Percentiles rank a stretch among this genome's conserved stretches.
Conservation (phyloP, 2,329 filamentous ascomycete genomes). For the Aspergillus novoparasiticus region DNA sequence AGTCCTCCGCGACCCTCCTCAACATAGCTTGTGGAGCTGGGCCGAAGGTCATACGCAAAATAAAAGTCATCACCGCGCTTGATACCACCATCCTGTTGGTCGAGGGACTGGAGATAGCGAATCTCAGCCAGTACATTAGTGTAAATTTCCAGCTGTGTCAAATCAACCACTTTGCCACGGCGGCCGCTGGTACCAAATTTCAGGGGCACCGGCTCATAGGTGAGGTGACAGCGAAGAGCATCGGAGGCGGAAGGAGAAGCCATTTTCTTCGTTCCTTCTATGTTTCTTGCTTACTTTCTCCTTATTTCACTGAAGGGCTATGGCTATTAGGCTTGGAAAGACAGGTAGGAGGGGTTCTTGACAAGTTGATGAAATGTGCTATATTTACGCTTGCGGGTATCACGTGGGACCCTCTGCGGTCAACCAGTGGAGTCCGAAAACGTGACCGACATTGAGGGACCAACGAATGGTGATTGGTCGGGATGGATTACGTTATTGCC, state of each 20-base stretch:
- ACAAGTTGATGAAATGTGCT: neutral
- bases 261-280: neutral
- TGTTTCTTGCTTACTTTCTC: neutral
- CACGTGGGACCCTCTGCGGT: neutral
- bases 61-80: slow-evolving; percentile 35
- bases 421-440: neutral
- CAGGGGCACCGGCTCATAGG: slow-evolving; percentile 31
- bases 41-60: slow-evolving; percentile 35
- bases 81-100: slow-evolving; percentile 31
- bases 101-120: slow-evolving; percentile 32
- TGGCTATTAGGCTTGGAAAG: neutral
- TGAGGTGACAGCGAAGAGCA: slow-evolving; percentile 15
- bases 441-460: neutral
- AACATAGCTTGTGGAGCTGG: slow-evolving; percentile 34
- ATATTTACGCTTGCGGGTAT: neutral
- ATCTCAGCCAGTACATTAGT: slow-evolving; percentile 37
- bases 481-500: neutral
- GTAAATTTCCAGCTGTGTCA: slow-evolving; percentile 39
- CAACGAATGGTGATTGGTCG: neutral
- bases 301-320: neutral
- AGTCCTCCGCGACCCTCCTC: slow-evolving; percentile 34
- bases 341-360: neutral
- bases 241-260: neutral
- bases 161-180: slow-evolving; percentile 32
- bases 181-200: slow-evolving; percentile 41